Evolutionary conservation across 2,329 filamentous ascomycete genomes (phyloP).

Genomic region (Didymella pinodella): DNA sequence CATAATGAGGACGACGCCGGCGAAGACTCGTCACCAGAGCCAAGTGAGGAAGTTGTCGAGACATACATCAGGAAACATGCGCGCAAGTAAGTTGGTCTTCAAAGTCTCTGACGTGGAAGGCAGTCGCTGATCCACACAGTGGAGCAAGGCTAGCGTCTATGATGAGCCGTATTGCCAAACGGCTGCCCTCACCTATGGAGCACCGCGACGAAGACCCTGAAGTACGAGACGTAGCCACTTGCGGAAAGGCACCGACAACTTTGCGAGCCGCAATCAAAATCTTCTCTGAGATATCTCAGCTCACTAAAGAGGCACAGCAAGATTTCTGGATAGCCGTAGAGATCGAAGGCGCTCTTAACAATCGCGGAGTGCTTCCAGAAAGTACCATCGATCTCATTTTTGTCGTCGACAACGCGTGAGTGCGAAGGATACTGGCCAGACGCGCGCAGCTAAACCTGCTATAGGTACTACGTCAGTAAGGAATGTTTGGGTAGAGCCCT

Average conservation of each 20-base stretch:
- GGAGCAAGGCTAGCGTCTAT: conserved; percentile 25
- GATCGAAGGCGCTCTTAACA: conserved; percentile 39
- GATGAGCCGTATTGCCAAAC: conserved; percentile 25
- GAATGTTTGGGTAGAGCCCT: conserved; percentile 35
- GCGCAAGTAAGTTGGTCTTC: conserved; percentile 23
- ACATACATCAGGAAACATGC: conserved; percentile 26
- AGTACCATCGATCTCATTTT: conserved; percentile 45
- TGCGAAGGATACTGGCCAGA: background rate
- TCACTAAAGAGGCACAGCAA: conserved; percentile 29
- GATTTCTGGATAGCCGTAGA: conserved; percentile 45
- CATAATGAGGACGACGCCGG: conserved; percentile 3
- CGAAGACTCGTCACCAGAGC: conserved; percentile 1
- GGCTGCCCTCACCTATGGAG: conserved; percentile 30
- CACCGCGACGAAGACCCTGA: conserved; percentile 18
- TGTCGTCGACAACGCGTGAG: conserved; percentile 51
- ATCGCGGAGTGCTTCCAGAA: conserved; percentile 27
- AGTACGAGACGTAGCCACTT: background rate
- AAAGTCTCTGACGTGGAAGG: background rate
- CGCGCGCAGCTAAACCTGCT: conserved; percentile 6
- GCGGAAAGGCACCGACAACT: conserved; percentile 25
- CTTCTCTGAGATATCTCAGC: conserved; percentile 31
- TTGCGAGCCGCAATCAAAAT: conserved; percentile 34
- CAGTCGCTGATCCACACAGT: conserved; percentile 17
- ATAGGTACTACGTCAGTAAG: conserved; percentile 42
- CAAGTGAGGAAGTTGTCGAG: conserved; percentile 23